phyloP scores from a whole-genome alignment of 1,284 basidiomycete genomes.

The Ustilago vetiveriae region DNA sequence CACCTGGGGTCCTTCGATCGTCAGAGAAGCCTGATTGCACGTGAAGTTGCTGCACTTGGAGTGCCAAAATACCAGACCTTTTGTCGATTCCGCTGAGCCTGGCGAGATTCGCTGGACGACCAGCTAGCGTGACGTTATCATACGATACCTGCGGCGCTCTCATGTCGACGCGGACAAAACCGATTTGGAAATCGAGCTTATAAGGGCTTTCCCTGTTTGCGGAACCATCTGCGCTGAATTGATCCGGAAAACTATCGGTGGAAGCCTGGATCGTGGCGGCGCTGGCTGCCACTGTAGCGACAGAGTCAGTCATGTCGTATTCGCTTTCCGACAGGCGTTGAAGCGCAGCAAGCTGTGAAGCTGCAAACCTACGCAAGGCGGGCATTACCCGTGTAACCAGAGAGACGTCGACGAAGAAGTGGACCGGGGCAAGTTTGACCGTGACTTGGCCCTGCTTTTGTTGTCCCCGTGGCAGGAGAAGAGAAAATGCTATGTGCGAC shows the following conservation, averaged over 20 bases:
- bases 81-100: conserved; percentile 27
- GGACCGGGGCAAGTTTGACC: conserved; percentile 32
- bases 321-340: not conserved
- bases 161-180: conserved; percentile 41
- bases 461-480: not conserved
- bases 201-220: conserved; percentile 1
- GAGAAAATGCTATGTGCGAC: conserved; percentile 3
- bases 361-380: conserved; percentile 27
- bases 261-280: conserved; percentile 30
- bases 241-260: conserved; percentile 10
- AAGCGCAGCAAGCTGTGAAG: conserved; percentile 17
- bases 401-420: conserved; percentile 52
- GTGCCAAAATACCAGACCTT: conserved; percentile 43
- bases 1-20: not conserved
- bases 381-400: conserved; percentile 43
- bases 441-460: conserved; percentile 8
- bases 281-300: conserved; percentile 39
- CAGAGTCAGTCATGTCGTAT: conserved; percentile 18
- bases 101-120: conserved; percentile 9
- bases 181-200: conserved; percentile 19
- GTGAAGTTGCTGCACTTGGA: conserved; percentile 30
- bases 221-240: not conserved
- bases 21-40: conserved; percentile 15
- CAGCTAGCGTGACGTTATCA: conserved; percentile 14
- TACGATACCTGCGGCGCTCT: conserved; percentile 36